Evolutionary conservation across 2,329 filamentous ascomycete species (phyloP), one percentile per base, ranked within the genome.

Genomic region (Tolypocladium album): DNA sequence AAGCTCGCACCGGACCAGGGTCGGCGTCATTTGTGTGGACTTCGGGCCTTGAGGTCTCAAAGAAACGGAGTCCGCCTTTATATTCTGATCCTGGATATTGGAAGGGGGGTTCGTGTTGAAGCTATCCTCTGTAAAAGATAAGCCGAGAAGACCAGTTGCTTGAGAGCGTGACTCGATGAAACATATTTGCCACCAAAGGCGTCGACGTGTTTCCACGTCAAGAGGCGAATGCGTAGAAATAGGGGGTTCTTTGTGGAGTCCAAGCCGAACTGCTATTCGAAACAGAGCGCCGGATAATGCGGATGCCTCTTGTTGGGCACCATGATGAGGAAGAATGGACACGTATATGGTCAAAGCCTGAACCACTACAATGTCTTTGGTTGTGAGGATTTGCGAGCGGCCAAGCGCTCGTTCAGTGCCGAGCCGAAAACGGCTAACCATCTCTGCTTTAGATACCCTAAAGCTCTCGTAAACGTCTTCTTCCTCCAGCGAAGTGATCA

Each of bases 71-170:
- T 4, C n/a, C 4, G 3, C 34, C 17, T 6, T 11, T 9, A 45
- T 36, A 27, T 56, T 24, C 7, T 55, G 20, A 27, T 81, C 78
- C 61, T 78, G 75, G 39, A 78, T 62, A 58, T 79, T 79, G 3
- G 64, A 61, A 0, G 79, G 79, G 8, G 75, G 65, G n/a, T 71
- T 65, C 0, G 76, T 77, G 58, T 79, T 74, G 36, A 75, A 79
- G 2, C 60, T 63, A 0, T 43, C 43, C n/a, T 62, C 61, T 5
- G 64, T 61, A n/a, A 68, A 55, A 1, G 64, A 65, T 1, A 69
- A 42, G 2, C 67, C 66, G n/a, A 58, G 56, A 1, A 65, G 50
- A 1, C 57, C 61, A 0, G 61, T 50, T 8, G 60, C 62, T 27
- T 55, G 43, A 1, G 36, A 56, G 43, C 61, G 60, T 2, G 67